These are phyloP conservation scores for Coemansia sp. DNA, from an alignment of 192 early-diverging fungal genomes.

Conservation along the genomic window DNA sequence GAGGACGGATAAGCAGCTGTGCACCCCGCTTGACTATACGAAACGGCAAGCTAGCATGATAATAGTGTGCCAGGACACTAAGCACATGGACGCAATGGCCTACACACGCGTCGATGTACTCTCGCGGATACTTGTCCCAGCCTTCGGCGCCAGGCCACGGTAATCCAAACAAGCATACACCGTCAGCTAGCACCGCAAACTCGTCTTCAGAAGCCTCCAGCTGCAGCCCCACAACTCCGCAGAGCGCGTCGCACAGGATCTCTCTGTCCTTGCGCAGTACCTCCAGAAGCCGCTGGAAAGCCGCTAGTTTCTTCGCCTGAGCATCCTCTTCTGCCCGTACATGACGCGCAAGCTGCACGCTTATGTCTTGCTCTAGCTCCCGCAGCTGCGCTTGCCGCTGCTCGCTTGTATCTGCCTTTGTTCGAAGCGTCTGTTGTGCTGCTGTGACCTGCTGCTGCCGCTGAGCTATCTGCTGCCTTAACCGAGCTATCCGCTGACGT, in stretches of 20 bases:
- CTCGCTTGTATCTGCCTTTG: not conserved
- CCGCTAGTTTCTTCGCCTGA: slow-evolving; percentile 6
- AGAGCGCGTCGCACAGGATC: slow-evolving; percentile 37
- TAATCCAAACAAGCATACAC: slow-evolving; percentile 40
- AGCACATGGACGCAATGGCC: slow-evolving; percentile 45
- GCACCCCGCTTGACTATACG: slow-evolving; percentile 35
- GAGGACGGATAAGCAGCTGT: slow-evolving; percentile 38
- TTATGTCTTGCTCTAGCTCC: slow-evolving; percentile 8
- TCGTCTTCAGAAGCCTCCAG: slow-evolving; percentile 17
- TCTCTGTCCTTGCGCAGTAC: slow-evolving; percentile 32
- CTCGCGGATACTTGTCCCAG: slow-evolving; percentile 50
- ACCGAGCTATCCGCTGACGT: slow-evolving; percentile 23
- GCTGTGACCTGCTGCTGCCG: slow-evolving; percentile 35
- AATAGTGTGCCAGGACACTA: slow-evolving; percentile 47
- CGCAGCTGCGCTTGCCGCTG: slow-evolving; percentile 10
- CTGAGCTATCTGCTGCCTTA: slow-evolving; percentile 21
- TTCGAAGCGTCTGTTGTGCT: slow-evolving; percentile 19
- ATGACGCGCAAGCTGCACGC: not conserved
- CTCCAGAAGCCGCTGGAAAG: slow-evolving; percentile 8
- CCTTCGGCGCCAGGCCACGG: slow-evolving; percentile 50
- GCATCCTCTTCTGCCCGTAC: slow-evolving; percentile 7
- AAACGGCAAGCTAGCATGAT: slow-evolving; percentile 44
- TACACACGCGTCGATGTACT: slow-evolving; percentile 54
- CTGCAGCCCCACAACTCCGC: slow-evolving; percentile 47
- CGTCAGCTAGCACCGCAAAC: slow-evolving; percentile 26